Evolutionary conservation across 2,329 filamentous ascomycete genomes (phyloP), one percentile per base, ranked within the genome.

Genomic region (Chaetomium globosum): DNA sequence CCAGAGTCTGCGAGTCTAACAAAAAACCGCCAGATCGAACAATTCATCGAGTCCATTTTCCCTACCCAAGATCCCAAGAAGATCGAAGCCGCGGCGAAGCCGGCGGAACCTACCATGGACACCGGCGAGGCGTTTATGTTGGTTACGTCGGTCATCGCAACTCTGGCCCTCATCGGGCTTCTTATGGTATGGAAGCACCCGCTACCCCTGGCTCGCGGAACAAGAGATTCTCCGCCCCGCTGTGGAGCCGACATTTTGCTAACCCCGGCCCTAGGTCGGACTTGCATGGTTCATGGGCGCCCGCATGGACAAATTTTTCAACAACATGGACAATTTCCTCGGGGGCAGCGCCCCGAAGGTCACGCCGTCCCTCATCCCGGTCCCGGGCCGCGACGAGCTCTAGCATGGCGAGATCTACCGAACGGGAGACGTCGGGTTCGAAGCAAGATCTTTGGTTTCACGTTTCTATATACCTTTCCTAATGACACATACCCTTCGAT

Each of bases 31-130:
- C 73, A 95, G 90, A 91, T 97, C 70, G 93, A 98, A 77, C 91
- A 95, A 81, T 97, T 96, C 76, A 96, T 98, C 75, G 94, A 98
- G 78, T 89, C 88, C 5, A 87, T 98, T 71, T 98, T 93, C 86
- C 95, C 95, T 3, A 85, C 87, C 9, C 92, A 97, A 77, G 87
- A 91, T 68, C 85, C 90, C 53, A 88, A 89, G 73, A 80, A 81
- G 67, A 76, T 86, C 43, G 78, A 74, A 68, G 63, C 56, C 23
- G 64, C 66, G n/a, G 64, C 65, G 26, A 73, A 78, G 23, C 30
- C 16, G 19, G n/a, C 80, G 63, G 78, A 84, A 67, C 76, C 78
- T 43, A 69, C 77, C 5, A 82, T 83, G 74, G 81, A 85, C 66
- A 74, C 85, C 9, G 82, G 86, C 67, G 87, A 91, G 73, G 83